These are phyloP conservation scores for Plasmopara halstedii DNA, from an alignment of 352 stramenopile genomes.

Conservation along the genomic window DNA sequence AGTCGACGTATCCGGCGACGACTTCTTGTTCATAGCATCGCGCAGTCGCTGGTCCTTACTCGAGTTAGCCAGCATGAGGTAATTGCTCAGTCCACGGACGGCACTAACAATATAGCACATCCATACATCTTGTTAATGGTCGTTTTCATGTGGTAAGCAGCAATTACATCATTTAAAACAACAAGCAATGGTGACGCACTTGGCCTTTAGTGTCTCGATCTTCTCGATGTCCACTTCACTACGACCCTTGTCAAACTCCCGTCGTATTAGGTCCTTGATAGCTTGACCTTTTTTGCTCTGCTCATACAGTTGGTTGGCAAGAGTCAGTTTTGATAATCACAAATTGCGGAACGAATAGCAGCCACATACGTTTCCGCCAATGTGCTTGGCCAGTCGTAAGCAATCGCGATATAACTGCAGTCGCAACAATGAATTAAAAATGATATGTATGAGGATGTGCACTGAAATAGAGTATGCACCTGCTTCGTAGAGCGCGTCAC, in stretches of 20 bases:
- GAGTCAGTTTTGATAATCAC: background rate
- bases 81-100: slow-evolving; percentile 80
- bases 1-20: slow-evolving; percentile 23
- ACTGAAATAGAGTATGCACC: slow-evolving; percentile 16
- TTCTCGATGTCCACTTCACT: slow-evolving; percentile 73
- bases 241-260: slow-evolving; percentile 75
- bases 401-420: slow-evolving; percentile 76
- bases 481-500: slow-evolving; percentile 70
- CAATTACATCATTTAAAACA: too few relatives aligned
- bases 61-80: slow-evolving; percentile 81
- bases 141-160: background rate
- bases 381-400: slow-evolving; percentile 81
- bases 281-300: slow-evolving; percentile 81
- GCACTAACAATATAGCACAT: slow-evolving; percentile 30
- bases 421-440: background rate
- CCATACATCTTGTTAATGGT: background rate
- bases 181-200: slow-evolving; percentile 42
- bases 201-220: slow-evolving; percentile 78
- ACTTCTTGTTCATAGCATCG: slow-evolving; percentile 66
- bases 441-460: background rate
- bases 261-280: slow-evolving; percentile 61
- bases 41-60: slow-evolving; percentile 85
- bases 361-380: slow-evolving; percentile 64
- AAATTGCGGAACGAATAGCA: background rate
- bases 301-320: too few relatives aligned